Base-by-base conservation (phyloP, 768 basidiomycete species). In the Agaricus sinodeliciosus region DNA sequence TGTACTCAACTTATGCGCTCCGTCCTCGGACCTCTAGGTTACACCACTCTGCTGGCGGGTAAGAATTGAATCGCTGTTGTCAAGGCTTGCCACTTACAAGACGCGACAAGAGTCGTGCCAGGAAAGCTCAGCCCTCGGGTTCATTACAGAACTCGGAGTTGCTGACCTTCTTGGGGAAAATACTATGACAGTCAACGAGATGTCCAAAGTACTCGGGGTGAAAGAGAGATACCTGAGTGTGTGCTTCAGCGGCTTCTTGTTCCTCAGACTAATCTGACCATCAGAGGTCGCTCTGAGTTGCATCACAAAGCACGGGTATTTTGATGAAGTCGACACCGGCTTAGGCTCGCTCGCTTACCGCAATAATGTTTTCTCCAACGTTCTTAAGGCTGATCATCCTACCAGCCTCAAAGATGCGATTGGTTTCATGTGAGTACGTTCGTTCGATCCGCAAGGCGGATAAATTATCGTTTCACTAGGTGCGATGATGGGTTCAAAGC, bases 401-500 rank as follows among this genome's bases (percentile, higher is more conserved):
- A 51, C 2, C 8, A 51, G 27, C 13, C 18, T 51, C 28, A 51
- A 35, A 19, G 49, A 51, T n/a, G 49, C 49, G 5, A 42, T 51
- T 15, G 49, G 49, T 35, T 51, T 51, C 40, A 43, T 43, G 49
- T 51, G 19, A 43, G 49, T n/a, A 12, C 3, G 4, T 45, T 31
- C 13, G 2, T 19, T n/a, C n/a, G 12, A 35, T 35, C 34, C 34
- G 9, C 2, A 35, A 35, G 34, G 13, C 9, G 4, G 13, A 9
- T 35, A 15, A 35, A 35, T 35, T 35, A 15, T 35, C 34, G 5
- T 15, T 4, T 15, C 13, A 15, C 2, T 16, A 51, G 49, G 31
- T 43, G 40, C 35, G 49, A 51, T n/a, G 49, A 51, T 18, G 49
- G 49, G 16, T 43, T 43, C 40, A 51, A 51, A 35, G 49, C 49